These are phyloP conservation scores for Penicillium sp. DNA, from an alignment of 2,329 filamentous ascomycete species.

Conservation along the genomic window DNA sequence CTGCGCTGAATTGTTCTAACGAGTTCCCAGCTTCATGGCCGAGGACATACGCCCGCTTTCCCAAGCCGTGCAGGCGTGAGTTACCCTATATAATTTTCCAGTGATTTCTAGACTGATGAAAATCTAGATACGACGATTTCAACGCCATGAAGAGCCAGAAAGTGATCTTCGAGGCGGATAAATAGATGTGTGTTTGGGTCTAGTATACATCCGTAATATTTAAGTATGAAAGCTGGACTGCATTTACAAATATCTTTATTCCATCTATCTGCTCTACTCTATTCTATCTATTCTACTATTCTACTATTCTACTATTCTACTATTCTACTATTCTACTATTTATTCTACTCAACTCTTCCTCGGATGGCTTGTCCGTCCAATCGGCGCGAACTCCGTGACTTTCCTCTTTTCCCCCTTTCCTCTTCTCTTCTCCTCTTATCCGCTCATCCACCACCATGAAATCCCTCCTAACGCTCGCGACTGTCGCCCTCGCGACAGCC, in stretches of 20 bases:
- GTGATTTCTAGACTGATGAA: neutral
- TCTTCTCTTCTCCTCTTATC: neutral
- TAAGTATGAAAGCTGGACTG: too few species aligned
- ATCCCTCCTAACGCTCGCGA: conserved; percentile 21
- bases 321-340: neutral
- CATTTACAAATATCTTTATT: too few species aligned
- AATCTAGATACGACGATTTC: conserved; percentile 65
- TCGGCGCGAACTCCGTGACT: neutral
- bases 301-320: too few species aligned
- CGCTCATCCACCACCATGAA: conserved; percentile 17
- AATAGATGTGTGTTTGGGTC: too few species aligned
- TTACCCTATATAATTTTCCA: neutral
- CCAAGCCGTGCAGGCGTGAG: conserved; percentile 61
- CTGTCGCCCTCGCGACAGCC: conserved; percentile 22
- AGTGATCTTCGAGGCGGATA: neutral
- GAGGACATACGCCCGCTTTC: conserved; percentile 71
- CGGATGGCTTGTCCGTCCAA: neutral
- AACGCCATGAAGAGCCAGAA: conserved; percentile 58
- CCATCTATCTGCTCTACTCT: too few species aligned
- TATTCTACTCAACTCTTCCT: neutral
- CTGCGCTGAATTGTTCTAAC: conserved; percentile 17
- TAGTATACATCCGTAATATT: too few species aligned
- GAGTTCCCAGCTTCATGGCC: conserved; percentile 67
- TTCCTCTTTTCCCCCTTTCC: neutral
- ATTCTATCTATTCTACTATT: too few species aligned